Evolutionary conservation across 768 basidiomycete genomes (phyloP).

Genomic region (Pleurotus sapidus): DNA sequence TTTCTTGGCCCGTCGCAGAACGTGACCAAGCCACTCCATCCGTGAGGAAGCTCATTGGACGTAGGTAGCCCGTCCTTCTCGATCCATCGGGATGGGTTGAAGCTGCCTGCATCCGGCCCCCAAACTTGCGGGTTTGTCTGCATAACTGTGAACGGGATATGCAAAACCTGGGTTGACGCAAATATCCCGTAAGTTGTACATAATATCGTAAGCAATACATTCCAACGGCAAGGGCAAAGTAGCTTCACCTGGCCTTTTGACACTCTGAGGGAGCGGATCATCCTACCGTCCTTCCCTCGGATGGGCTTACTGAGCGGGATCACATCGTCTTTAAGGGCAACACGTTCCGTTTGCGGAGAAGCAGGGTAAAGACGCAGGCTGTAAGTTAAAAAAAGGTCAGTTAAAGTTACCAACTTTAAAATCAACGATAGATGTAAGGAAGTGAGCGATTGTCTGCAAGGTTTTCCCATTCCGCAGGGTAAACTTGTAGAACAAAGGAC

Average conservation of each 20-base stretch:
- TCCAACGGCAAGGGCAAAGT: not conserved
- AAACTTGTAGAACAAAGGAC: not conserved
- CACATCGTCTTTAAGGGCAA: slow-evolving; percentile 36
- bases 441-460: not conserved
- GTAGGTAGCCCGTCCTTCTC: slow-evolving; percentile 24
- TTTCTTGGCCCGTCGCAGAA: slow-evolving; percentile 41
- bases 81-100: slow-evolving; percentile 39
- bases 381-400: not conserved
- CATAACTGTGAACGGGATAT: slow-evolving; percentile 30
- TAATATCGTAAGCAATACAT: no score
- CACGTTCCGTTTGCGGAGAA: slow-evolving; percentile 36
- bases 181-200: no score
- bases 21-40: slow-evolving; percentile 33
- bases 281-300: slow-evolving; percentile 21
- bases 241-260: slow-evolving; percentile 33
- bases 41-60: slow-evolving; percentile 25
- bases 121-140: slow-evolving; percentile 30
- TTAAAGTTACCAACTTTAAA: not conserved
- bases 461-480: not conserved
- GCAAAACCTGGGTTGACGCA: slow-evolving; percentile 21
- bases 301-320: slow-evolving; percentile 36
- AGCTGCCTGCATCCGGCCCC: slow-evolving; percentile 30
- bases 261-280: slow-evolving; percentile 24
- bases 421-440: not conserved
- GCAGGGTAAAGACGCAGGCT: slow-evolving; percentile 40